A percentile compares a stretch with the other conserved stretches of the same genome.
These are phyloP conservation scores for Phlyctochytrium bullatum DNA, from an alignment of 192 early-diverging fungal genomes.

Conservation along the genomic window DNA sequence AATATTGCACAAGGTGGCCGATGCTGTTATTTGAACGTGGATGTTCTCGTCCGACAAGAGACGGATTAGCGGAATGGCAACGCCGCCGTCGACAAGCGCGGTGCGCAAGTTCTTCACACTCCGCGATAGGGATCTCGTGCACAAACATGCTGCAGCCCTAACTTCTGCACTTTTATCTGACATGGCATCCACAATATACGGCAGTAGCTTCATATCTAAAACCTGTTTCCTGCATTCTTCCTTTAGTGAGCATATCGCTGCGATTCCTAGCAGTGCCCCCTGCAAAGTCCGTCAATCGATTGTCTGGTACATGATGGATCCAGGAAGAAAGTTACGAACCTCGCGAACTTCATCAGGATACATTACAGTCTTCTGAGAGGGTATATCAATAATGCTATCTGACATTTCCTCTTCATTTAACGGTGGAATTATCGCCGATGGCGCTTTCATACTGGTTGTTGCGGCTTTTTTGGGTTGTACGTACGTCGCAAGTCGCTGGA, in stretches of 20 bases:
- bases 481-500: conserved; percentile 64
- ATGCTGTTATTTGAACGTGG: conserved; percentile 65
- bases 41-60: conserved; percentile 61
- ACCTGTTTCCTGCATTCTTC: conserved; percentile 75
- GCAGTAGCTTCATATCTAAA: conserved; percentile 73
- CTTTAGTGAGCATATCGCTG: conserved; percentile 64
- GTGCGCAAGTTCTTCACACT: conserved; percentile 75
- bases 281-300: too few relatives aligned
- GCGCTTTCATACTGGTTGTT: too few relatives aligned
- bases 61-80: conserved; percentile 66
- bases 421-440: too few relatives aligned
- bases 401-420: too few relatives aligned
- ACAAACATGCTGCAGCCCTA: conserved; percentile 75
- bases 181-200: conserved; percentile 66
- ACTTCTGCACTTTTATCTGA: conserved; percentile 53
- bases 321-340: too few relatives aligned
- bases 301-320: too few relatives aligned
- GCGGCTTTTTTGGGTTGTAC: too few relatives aligned
- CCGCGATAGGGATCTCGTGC: conserved; percentile 72
- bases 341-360: too few relatives aligned
- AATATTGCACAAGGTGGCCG: conserved; percentile 80
- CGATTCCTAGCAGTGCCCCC: conserved; percentile 61
- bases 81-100: conserved; percentile 71
- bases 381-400: too few relatives aligned
- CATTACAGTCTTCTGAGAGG: too few relatives aligned